These are phyloP conservation scores for Aspergillus biplanus DNA, from an alignment of 495 filamentous ascomycete genomes.

Conservation along the genomic window DNA sequence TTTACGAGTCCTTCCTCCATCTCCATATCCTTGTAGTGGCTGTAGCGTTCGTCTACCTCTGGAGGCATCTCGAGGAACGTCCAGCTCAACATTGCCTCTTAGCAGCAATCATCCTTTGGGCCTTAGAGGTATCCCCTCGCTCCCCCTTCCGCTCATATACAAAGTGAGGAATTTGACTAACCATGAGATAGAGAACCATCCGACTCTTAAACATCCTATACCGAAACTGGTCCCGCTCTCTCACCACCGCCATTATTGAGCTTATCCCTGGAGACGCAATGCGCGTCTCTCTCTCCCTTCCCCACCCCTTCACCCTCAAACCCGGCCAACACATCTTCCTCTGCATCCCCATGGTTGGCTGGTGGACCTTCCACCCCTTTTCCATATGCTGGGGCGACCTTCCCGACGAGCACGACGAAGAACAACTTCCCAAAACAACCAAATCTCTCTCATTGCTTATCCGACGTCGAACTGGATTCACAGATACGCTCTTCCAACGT, in stretches of 20 bases:
- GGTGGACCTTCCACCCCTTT: constrained; percentile 55
- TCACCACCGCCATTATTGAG: constrained; percentile 26
- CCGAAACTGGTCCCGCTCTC: too few relatives aligned
- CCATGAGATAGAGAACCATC: not conserved
- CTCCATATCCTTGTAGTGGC: constrained; percentile 62
- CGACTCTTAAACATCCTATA: too few relatives aligned
- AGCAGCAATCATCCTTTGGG: constrained; percentile 60
- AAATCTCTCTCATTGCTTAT: constrained; percentile 67
- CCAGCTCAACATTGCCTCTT: constrained; percentile 54
- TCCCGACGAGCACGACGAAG: not conserved
- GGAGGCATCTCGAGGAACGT: constrained; percentile 51
- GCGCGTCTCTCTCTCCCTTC: constrained; percentile 60
- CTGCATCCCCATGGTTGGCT: constrained; percentile 68
- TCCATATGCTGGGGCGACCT: constrained; percentile 43
- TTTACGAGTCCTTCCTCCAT: constrained; percentile 74
- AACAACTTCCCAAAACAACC: not conserved
- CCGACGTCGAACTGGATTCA: constrained; percentile 72
- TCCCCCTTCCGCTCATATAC: constrained; percentile 58
- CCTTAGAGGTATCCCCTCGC: constrained; percentile 44
- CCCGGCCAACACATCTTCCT: constrained; percentile 73
- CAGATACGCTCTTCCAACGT: constrained; percentile 60
- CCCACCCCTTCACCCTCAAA: constrained; percentile 68
- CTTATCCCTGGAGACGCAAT: constrained; percentile 38
- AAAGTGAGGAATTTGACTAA: constrained; percentile 17
- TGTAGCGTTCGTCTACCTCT: constrained; percentile 54